Evolutionary conservation across 345 rosid species (phyloP), one percentile per base, ranked within the genome.

Genomic region (Abelmoschus esculentus): DNA sequence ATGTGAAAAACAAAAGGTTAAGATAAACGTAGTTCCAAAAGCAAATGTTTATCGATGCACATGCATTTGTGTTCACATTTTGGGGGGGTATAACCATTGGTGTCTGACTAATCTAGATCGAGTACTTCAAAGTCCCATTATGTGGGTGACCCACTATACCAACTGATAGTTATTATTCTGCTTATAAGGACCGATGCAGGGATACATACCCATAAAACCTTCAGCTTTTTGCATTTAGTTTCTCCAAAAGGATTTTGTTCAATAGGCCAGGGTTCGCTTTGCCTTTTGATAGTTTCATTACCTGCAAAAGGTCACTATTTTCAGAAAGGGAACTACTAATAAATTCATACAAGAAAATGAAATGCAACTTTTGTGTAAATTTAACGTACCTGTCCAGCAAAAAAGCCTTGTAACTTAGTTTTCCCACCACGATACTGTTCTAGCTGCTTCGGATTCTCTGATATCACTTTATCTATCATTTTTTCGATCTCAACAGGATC

Each of bases 241-340:
- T 91, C 84, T 91, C 86, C 26, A 79, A 7, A 55, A 93, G 97
- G 66, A 91, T 83, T 79, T 89, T 91, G 87, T 88, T 91, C 65
- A 93, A 80, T 65, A 91, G 77, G 28, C 87, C 92, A 13, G 96
- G 98, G 72, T 86, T 91, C 67, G 96, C 98, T 80, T 88, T 93
- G 31, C 97, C 97, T 78, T 88, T 86, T 2, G 98, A 91, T 71
- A 76, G 73, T 83, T 93, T 93, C 97, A 93, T 93, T 55, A 91
- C 87, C 98, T 93, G 83, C 77, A 80, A 65, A 70, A 61, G 46
- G 61, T 18, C 9, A 58, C n/a, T 52, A 75, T 49, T 46, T 29
- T 75, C 31, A 65, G 57, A 28, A 22, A 72, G 15, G 56, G 5
- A 10, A 15, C 22, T 12, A 29, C 42, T 40, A 15, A 28, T 4